These are phyloP conservation scores for Cucurbita pepo DNA, from an alignment of 306 rosid genomes.

Conservation along the genomic window DNA sequence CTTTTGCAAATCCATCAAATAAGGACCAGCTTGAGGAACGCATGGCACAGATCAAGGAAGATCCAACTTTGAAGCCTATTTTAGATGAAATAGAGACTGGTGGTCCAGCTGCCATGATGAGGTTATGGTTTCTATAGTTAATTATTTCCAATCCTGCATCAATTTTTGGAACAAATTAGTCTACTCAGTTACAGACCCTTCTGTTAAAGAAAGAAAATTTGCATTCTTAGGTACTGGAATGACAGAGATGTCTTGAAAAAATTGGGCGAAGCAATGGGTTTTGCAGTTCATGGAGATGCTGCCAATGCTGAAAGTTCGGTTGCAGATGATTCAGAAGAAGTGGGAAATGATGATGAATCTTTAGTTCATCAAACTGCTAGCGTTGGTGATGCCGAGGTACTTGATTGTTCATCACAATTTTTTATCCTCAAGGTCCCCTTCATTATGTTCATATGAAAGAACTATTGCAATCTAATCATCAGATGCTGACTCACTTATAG, in stretches of 20 bases:
- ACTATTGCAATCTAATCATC: not conserved
- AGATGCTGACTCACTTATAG: not conserved
- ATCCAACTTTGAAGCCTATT: conserved; percentile 88
- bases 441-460: not conserved
- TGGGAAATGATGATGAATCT: conserved; percentile 84
- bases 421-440: not conserved
- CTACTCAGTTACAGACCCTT: not conserved
- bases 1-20: conserved; percentile 65
- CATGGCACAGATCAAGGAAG: conserved; percentile 88
- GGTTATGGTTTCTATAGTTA: conserved; percentile 24
- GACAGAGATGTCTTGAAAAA: conserved; percentile 68
- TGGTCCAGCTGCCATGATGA: conserved; percentile 99
- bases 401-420: not conserved
- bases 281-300: conserved; percentile 50
- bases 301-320: conserved; percentile 51
- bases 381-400: conserved; percentile 89
- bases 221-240: conserved; percentile 68
- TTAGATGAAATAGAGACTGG: conserved; percentile 92
- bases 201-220: conserved; percentile 10
- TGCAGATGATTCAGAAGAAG: conserved; percentile 68
- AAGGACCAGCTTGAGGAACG: conserved; percentile 90
- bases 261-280: conserved; percentile 88
- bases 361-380: conserved; percentile 96
- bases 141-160: not conserved
- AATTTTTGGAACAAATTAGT: not conserved